Evolutionary conservation across 108 stramenopile genomes (phyloP).

Genomic region (Skeletonema grethae): DNA sequence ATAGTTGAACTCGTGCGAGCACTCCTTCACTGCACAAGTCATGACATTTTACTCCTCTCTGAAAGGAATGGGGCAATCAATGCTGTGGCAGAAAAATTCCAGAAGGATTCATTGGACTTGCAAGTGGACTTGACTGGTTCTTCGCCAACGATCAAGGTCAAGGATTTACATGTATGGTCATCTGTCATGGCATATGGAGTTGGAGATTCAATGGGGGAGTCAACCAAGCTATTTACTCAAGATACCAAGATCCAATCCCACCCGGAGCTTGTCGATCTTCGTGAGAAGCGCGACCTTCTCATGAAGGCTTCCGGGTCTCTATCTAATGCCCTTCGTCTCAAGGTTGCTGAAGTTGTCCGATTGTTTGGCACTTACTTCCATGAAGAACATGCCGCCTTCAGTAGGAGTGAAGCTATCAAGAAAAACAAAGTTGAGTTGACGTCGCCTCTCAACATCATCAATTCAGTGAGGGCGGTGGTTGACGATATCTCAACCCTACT

Average conservation of each 20-base stretch:
- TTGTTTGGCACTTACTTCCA: slow-evolving; percentile 13
- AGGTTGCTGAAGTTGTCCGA: slow-evolving; percentile 14
- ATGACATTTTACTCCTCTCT: slow-evolving; percentile 43
- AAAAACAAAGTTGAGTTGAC: slow-evolving; percentile 6
- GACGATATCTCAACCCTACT: slow-evolving; percentile 23
- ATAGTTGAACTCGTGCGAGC: slow-evolving; percentile 53
- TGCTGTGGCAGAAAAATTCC: slow-evolving; percentile 59
- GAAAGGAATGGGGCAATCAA: slow-evolving; percentile 64
- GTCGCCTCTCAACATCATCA: slow-evolving; percentile 24
- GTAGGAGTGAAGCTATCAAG: slow-evolving; percentile 11
- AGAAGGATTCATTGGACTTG: slow-evolving; percentile 15
- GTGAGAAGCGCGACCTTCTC: slow-evolving; percentile 21
- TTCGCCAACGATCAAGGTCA: slow-evolving; percentile 9
- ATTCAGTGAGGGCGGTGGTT: not conserved
- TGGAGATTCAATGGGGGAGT: slow-evolving; percentile 37
- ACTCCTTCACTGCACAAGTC: slow-evolving; percentile 44
- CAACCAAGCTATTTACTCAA: slow-evolving; percentile 44
- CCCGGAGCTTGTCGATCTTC: slow-evolving; percentile 29
- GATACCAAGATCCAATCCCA: slow-evolving; percentile 34
- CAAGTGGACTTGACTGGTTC: slow-evolving; percentile 12
- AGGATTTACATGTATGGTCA: slow-evolving; percentile 42
- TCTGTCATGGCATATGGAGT: slow-evolving; percentile 45
- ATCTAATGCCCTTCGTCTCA: slow-evolving; percentile 13
- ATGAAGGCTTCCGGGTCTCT: slow-evolving; percentile 17
- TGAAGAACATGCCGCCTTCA: slow-evolving; percentile 7